Conservation (phyloP, 2,329 filamentous ascomycete genomes). For the Phialophora macrospora region DNA sequence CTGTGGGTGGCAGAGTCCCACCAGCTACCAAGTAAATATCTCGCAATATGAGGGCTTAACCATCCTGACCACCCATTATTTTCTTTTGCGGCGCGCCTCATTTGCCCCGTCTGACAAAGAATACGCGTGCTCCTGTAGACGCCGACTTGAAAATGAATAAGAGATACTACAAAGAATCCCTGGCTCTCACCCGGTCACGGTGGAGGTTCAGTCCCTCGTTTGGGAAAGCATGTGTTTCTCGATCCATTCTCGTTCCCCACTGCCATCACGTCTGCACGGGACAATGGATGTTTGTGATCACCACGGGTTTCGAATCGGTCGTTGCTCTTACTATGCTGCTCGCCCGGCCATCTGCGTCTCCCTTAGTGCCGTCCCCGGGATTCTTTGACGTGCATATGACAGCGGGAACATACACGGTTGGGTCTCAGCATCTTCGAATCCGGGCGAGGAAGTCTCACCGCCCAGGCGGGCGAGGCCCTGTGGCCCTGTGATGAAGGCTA, state of each 20-base stretch:
- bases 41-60: neutral
- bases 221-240: constrained; percentile 1
- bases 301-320: constrained; percentile 10
- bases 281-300: constrained; percentile 14
- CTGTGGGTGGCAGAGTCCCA: neutral
- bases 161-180: neutral
- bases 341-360: constrained; percentile 5
- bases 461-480: neutral
- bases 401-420: constrained; percentile 24
- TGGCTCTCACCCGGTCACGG: neutral
- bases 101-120: neutral
- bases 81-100: neutral
- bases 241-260: constrained; percentile 6
- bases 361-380: constrained; percentile 19
- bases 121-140: neutral
- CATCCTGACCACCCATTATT: neutral
- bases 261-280: neutral
- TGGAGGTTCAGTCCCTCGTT: neutral
- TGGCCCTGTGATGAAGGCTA: neutral
- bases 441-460: constrained; percentile 11
- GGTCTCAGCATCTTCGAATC: neutral
- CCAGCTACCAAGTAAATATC: neutral
- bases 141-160: neutral
- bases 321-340: neutral
- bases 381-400: constrained; percentile 33